Evolutionary conservation across 495 filamentous ascomycete species (phyloP).

Genomic region (Xylaria flabelliformis): DNA sequence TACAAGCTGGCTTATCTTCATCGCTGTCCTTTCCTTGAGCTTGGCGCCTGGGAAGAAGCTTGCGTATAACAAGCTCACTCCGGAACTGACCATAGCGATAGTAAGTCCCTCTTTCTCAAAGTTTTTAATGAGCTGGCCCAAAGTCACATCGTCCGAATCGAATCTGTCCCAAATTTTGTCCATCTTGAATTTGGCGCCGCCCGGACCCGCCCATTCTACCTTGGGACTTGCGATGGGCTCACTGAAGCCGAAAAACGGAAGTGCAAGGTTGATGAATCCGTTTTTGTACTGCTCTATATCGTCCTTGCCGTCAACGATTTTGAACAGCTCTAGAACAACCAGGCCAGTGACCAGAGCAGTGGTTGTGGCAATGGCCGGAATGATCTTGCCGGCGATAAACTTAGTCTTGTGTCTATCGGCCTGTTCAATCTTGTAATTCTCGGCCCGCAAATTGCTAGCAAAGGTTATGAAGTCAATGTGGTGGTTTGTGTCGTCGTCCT

Average conservation of each 20-base stretch:
- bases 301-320: slow-evolving; percentile 92
- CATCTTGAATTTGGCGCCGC: slow-evolving; percentile 75
- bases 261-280: slow-evolving; percentile 94
- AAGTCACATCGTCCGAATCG: slow-evolving; percentile 83
- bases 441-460: slow-evolving; percentile 92
- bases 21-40: slow-evolving; percentile 71
- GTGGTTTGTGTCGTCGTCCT: slow-evolving; percentile 97
- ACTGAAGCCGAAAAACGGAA: slow-evolving; percentile 98
- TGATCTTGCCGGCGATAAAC: slow-evolving; percentile 99
- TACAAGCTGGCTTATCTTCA: slow-evolving; percentile 80
- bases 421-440: slow-evolving; percentile 94
- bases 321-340: slow-evolving; percentile 92
- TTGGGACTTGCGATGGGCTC: slow-evolving; percentile 94
- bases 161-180: slow-evolving; percentile 99
- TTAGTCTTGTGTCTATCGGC: slow-evolving; percentile 98
- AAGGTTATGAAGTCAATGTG: slow-evolving; percentile 99
- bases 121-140: slow-evolving; percentile 80
- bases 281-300: slow-evolving; percentile 99
- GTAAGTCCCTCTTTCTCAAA: slow-evolving; percentile 81
- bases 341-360: slow-evolving; percentile 95
- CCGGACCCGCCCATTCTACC: slow-evolving; percentile 78
- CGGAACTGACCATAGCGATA: slow-evolving; percentile 93
- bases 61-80: slow-evolving; percentile 94
- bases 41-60: slow-evolving; percentile 91
- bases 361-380: slow-evolving; percentile 97